Evolutionary conservation across 2,329 filamentous ascomycete genomes (phyloP).

Genomic region (Scolecobasidium constrictum): DNA sequence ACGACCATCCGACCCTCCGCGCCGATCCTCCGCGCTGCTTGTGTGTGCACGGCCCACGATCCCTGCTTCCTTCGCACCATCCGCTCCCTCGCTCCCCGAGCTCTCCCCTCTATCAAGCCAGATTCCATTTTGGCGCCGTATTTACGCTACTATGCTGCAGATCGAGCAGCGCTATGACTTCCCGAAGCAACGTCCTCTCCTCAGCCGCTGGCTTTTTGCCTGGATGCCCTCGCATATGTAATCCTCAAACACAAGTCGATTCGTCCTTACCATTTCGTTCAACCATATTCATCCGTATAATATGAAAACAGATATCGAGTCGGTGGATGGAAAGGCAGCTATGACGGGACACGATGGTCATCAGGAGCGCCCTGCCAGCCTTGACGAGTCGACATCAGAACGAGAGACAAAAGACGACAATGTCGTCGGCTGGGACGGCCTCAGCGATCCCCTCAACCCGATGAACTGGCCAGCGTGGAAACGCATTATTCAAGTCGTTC

Average conservation of each 20-base stretch:
- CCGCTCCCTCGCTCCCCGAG: slow-evolving; percentile 10
- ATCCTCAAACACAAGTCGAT: too few species aligned
- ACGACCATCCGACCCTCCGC: slow-evolving; percentile 13
- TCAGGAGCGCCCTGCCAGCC: slow-evolving; percentile 16
- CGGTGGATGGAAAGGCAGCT: slow-evolving; percentile 15
- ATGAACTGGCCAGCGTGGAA: slow-evolving; percentile 19
- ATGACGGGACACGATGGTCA: slow-evolving; percentile 15
- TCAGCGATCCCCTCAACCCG: slow-evolving; percentile 16
- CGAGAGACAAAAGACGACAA: slow-evolving; percentile 15
- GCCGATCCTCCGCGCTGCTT: slow-evolving; percentile 9
- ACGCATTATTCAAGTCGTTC: slow-evolving; percentile 17
- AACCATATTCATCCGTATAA: too few species aligned
- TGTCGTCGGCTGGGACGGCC: slow-evolving; percentile 14
- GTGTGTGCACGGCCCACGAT: slow-evolving; percentile 7
- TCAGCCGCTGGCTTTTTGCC: too few species aligned
- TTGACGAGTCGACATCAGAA: slow-evolving; percentile 16
- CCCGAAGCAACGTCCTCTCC: neutral
- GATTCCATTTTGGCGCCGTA: slow-evolving; percentile 9
- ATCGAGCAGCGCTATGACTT: too few species aligned
- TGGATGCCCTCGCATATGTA: too few species aligned
- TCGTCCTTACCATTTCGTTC: too few species aligned
- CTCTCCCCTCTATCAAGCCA: slow-evolving; percentile 10
- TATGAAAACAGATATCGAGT: slow-evolving; percentile 17
- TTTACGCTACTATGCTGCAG: slow-evolving; percentile 2
- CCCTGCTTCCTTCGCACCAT: slow-evolving; percentile 10